Conservation (phyloP, 2,329 filamentous ascomycete species). For the Erysiphe pulchra region DNA sequence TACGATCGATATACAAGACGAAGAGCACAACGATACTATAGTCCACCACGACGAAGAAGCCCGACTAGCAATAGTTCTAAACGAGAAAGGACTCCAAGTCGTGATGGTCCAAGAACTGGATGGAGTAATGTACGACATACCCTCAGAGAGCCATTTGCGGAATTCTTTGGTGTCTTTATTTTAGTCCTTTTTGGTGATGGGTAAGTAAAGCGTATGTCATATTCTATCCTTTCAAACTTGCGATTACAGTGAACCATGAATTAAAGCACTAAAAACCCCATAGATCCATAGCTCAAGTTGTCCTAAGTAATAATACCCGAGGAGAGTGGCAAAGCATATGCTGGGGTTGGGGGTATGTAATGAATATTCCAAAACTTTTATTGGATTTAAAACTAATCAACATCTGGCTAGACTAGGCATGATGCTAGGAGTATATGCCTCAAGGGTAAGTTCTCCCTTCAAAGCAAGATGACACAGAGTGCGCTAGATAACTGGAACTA, state of each 20-base stretch:
- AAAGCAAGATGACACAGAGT: background rate
- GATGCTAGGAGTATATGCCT: constrained; percentile 42
- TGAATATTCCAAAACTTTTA: background rate
- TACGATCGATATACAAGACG: background rate
- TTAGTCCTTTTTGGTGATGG: constrained; percentile 46
- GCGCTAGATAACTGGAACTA: background rate
- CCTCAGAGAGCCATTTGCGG: constrained; percentile 22
- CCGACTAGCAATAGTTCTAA: too few species aligned
- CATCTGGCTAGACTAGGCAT: constrained; percentile 27
- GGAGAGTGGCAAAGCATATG: constrained; percentile 11
- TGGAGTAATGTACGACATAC: constrained; percentile 8
- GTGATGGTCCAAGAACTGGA: constrained; percentile 3
- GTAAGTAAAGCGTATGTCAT: constrained; percentile 7
- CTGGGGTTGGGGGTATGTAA: constrained; percentile 12
- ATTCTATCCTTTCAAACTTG: too few species aligned
- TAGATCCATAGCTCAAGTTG: constrained; percentile 36
- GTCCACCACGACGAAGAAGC: too few species aligned
- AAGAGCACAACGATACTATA: too few species aligned
- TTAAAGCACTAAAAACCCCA: too few species aligned
- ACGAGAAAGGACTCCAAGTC: too few species aligned
- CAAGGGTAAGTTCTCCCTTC: constrained; percentile 18
- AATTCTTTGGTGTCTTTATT: constrained; percentile 45
- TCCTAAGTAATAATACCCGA: constrained; percentile 16
- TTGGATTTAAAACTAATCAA: background rate
- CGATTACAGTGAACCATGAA: too few species aligned